Evolutionary conservation across 305 asterid species (phyloP).

Genomic region (Solanum chacoense): DNA sequence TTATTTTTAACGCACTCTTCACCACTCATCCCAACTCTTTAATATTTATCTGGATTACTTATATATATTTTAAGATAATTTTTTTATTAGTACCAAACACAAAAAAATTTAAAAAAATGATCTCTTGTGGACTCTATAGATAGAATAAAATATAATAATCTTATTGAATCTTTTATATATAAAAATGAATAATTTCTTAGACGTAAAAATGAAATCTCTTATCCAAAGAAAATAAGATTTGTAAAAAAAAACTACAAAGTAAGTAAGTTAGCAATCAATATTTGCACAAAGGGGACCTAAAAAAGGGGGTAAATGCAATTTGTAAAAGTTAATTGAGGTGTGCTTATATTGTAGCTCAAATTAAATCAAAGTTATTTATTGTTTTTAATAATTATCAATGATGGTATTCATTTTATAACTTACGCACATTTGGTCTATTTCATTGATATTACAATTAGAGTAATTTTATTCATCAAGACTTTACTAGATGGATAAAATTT

Average conservation of each 20-base stretch:
- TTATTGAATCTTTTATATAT: neutral
- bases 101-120: neutral
- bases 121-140: neutral
- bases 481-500: neutral
- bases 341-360: neutral
- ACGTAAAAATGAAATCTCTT: neutral
- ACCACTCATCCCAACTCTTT: neutral
- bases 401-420: neutral
- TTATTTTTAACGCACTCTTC: neutral
- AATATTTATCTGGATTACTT: neutral
- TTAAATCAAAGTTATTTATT: neutral
- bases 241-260: neutral
- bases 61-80: neutral
- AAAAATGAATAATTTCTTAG: too few species aligned
- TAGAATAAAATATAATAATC: neutral
- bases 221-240: neutral
- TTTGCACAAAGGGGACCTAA: neutral
- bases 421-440: neutral
- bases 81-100: neutral
- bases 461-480: neutral
- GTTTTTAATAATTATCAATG: neutral
- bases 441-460: rapidly evolving
- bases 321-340: neutral
- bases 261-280: neutral
- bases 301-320: neutral